Conservation (phyloP, 352 stramenopile genomes). For the Phytophthora megakarya region DNA sequence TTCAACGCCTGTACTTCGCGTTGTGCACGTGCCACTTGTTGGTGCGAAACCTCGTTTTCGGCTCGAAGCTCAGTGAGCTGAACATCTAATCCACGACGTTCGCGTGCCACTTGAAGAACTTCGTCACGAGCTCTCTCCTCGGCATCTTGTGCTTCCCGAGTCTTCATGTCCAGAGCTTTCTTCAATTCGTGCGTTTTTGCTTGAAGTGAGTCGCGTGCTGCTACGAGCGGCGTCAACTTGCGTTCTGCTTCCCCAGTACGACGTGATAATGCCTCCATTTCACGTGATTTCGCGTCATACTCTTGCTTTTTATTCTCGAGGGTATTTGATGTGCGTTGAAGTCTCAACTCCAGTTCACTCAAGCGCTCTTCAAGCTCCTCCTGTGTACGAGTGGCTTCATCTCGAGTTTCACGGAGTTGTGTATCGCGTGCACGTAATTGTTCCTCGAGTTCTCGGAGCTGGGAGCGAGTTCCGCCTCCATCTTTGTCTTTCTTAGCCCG, state of each 20-base stretch:
- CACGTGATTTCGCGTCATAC: conserved; percentile 54
- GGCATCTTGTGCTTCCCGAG: conserved; percentile 49
- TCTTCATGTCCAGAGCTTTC: conserved; percentile 54
- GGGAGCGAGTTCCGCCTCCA: conserved; percentile 30
- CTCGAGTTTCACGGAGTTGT: conserved; percentile 28
- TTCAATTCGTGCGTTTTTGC: conserved; percentile 62
- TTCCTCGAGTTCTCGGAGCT: conserved; percentile 52
- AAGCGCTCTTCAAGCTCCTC: conserved; percentile 32
- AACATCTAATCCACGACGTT: conserved; percentile 66
- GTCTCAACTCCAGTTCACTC: conserved; percentile 24
- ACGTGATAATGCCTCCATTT: conserved; percentile 52
- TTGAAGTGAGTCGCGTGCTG: conserved; percentile 61
- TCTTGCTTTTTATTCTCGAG: conserved; percentile 73
- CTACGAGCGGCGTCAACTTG: conserved; percentile 53
- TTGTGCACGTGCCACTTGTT: conserved; percentile 52
- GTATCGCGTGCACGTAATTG: conserved; percentile 40
- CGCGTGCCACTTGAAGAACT: conserved; percentile 42
- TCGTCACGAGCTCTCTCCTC: conserved; percentile 64
- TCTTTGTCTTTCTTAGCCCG: conserved; percentile 57
- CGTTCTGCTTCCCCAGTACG: conserved; percentile 63
- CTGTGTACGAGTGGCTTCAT: conserved; percentile 26
- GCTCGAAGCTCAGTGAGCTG: conserved; percentile 53
- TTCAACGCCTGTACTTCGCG: conserved; percentile 54
- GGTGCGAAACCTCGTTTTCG: conserved; percentile 48
- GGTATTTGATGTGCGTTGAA: conserved; percentile 28